Evolutionary conservation across 805 yeast species (phyloP).

Genomic region (Lachancea dasiensis): DNA sequence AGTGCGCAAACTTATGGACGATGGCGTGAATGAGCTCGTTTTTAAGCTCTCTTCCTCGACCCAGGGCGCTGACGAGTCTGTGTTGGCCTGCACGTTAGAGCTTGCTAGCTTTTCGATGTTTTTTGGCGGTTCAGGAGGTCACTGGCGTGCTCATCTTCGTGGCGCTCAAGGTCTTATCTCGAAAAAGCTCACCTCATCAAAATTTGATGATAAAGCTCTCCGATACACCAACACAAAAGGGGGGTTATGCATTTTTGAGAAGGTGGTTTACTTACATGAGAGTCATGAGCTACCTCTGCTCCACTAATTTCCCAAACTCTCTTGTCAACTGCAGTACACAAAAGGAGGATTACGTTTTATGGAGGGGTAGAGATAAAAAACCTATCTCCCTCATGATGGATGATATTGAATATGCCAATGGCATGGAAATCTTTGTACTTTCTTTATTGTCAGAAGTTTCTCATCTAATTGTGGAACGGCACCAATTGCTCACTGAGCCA

Average conservation of each 20-base stretch:
- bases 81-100: constrained; percentile 40
- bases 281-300: constrained; percentile 55
- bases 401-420: constrained; percentile 56
- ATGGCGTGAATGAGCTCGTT: constrained; percentile 9
- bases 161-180: constrained; percentile 7
- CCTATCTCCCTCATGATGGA: constrained; percentile 19
- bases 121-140: constrained; percentile 37
- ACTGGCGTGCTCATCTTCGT: constrained; percentile 56
- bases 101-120: constrained; percentile 53
- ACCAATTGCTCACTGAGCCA: too few species aligned
- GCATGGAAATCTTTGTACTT: constrained; percentile 58
- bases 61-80: constrained; percentile 3
- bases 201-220: background rate
- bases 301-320: constrained; percentile 33
- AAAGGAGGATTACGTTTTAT: constrained; percentile 4
- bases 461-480: constrained; percentile 34
- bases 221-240: too few species aligned
- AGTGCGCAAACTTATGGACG: constrained; percentile 8
- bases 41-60: constrained; percentile 12
- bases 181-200: background rate
- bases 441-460: constrained; percentile 49
- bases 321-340: background rate
- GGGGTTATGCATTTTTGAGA: constrained; percentile 45
- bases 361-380: background rate
- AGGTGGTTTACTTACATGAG: constrained; percentile 69